Evolutionary conservation across 1,139 yeast species (phyloP), one percentile per base, ranked within the genome.

Genomic region (Pichia sp.): DNA sequence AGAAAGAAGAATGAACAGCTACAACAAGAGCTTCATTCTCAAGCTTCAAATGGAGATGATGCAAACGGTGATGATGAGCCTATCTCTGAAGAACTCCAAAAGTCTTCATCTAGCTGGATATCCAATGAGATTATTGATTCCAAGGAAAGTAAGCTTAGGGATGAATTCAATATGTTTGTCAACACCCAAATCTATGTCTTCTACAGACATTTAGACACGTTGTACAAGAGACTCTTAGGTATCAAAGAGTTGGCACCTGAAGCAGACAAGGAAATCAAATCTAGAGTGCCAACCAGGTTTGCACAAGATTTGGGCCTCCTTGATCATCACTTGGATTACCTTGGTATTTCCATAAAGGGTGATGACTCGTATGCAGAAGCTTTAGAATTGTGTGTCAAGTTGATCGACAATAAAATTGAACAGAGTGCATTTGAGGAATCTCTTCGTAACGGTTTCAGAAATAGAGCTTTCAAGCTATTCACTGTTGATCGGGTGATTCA

Each of bases 401-500:
- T 88, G 36, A 83, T 93, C 46, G 94, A 86, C 51, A 96, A 95
- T 21, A 94, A 87, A 28, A 66, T 91, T 37, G 98, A 91, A 52
- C 95, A 87, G 48, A 94, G 83, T 58, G 82, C 93, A 84, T 91
- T 84, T 57, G 99, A 91, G 63, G 98, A 91, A 58, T 73, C 95
- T 18, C 64, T 93, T 44, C 85, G 99, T 47, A 96, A 88, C 65
- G 96, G 94, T 1, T 91, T 85, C 64, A 76, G 93, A 51, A 93
- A 91, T 61, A 80, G 78, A 47, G 98, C 97, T 0, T 93, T 84
- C 64, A 86, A 85, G 58, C 63, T 91, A 37, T 91, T 88, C 62
- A 91, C 98, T 3, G 72, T 91, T 44, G 98, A 91, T 58, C 91
- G 91, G 62, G 94, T 91, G 28, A 77, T 87, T 15, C 95, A 86